A percentile compares a stretch with the other conserved stretches of the same genome.
phyloP scores from a whole-genome alignment of 495 filamentous ascomycete species.

The Amorphotheca resinae region DNA sequence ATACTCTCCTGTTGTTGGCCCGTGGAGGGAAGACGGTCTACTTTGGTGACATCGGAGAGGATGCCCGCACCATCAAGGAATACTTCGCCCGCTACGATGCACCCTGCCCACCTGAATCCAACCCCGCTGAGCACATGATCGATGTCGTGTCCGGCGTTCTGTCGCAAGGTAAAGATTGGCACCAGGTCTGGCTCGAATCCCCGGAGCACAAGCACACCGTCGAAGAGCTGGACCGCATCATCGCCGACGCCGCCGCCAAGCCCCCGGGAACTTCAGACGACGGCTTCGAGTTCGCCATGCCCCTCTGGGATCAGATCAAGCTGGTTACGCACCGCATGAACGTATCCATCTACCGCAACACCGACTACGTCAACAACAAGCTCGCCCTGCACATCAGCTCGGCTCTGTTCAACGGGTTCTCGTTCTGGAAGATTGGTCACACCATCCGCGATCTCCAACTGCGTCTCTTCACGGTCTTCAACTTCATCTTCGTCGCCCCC shows the following conservation, averaged over 20 bases:
- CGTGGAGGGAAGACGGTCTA: constrained; percentile 43
- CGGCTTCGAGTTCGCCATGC: constrained; percentile 37
- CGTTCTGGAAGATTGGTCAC: constrained; percentile 28
- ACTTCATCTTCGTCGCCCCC: constrained; percentile 25
- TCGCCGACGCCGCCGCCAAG: constrained; percentile 18
- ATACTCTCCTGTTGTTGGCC: constrained; percentile 28
- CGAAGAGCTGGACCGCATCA: constrained; percentile 35
- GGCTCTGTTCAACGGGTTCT: constrained; percentile 45
- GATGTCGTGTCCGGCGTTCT: constrained; percentile 32
- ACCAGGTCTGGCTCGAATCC: constrained; percentile 32
- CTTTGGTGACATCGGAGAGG: constrained; percentile 34
- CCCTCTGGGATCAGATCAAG: constrained; percentile 24
- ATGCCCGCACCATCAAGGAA: constrained; percentile 21
- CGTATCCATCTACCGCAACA: constrained; percentile 26
- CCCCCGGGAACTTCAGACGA: constrained; percentile 17
- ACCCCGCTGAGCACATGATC: constrained; percentile 48
- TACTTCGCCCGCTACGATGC: constrained; percentile 43
- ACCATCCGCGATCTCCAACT: constrained; percentile 24
- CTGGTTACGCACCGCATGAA: constrained; percentile 27
- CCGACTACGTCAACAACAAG: constrained; percentile 34
- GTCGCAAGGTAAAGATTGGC: constrained; percentile 31
- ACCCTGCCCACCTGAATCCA: constrained; percentile 33
- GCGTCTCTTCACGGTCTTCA: constrained; percentile 27
- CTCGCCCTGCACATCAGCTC: constrained; percentile 27
- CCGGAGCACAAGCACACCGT: constrained; percentile 27